Evolutionary conservation across 2,329 filamentous ascomycete species (phyloP), one percentile per base, ranked within the genome.

Genomic region (Trichoderma koningii): DNA sequence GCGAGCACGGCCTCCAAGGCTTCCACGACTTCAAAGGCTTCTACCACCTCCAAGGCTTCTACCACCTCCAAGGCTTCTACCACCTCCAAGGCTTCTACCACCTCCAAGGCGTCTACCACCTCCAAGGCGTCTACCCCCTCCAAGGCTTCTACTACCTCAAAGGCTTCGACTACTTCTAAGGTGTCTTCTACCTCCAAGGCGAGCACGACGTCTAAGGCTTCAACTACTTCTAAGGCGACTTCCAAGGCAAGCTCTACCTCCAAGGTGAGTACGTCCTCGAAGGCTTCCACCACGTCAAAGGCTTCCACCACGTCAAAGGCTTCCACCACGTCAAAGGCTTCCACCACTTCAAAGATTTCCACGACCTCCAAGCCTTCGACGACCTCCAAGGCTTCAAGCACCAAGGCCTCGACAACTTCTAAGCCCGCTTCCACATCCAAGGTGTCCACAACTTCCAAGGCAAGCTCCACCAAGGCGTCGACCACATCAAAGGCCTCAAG

Each of bases 131-230:
- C 47, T 1, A 59, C 45, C 5, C 34, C 45, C 1, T 51, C 53
- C 1, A 55, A 50, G n/a, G 61, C 38, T 4, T 19, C 23, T 2
- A n/a, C 51, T 0, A 56, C 48, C 1, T 26, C 59, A 10, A 53
- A 51, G 17, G 48, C 48, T 28, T 34, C 50, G 21, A 65, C 65
- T 23, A 55, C 61, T 15, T 52, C 64, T 17, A 65, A 66, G 26
- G 21, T 51, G 3, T 34, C 26, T 12, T 21, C 55, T 1, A 57
- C 26, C 5, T 47, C 55, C 0, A 30, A 57, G 12, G 55, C 26
- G 1, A 28, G 21, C 19, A 30, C 5, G 5, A 7, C 28, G 5
- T 7, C 28, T 7, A 28, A 28, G 28, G 28, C 26, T 7, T 30
- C 28, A 1, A 30, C 55, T 1, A 56, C 41, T 2, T 55, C 52